Base-by-base conservation (phyloP, 2,329 filamentous ascomycete species). In the Sclerotinia trifoliorum region DNA sequence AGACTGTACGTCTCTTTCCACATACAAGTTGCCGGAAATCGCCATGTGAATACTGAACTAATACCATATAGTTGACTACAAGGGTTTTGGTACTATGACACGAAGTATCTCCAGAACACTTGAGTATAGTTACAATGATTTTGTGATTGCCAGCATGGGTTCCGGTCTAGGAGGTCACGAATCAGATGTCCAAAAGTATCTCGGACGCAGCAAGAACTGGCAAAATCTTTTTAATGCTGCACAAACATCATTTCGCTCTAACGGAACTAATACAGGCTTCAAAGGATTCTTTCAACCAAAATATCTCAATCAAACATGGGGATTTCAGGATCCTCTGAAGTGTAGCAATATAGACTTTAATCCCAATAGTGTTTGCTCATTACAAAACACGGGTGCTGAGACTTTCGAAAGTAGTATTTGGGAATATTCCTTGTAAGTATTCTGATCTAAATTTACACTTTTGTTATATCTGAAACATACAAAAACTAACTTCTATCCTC, bases 111-210 rank as follows among this genome's bases (percentile, higher is more conserved):
- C 88, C 1, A 83, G 90, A 5, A 93, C 90, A 0, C 83, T 93
- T 0, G 90, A 93, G 76, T 93, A 93, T 76, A 85, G 88, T 15
- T 93, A 93, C 78, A 87, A 93, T 71, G 90, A 93, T 79, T 93
- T 86, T 74, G 86, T 85, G 71, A 86, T 91, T 67, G 81, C 86
- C 0, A 81, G 86, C 56, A 84, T 92, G 68, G 88, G 88, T 0
- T 81, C 82, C 15, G 81, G 79, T 0, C 76, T 90, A 44, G 86
- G 85, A 49, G 86, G 85, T 1, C 82, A 84, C 17, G 79, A 81
- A 5, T 78, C 76, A 0, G 89, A 90, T 62, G 80, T 72, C 13
- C 68, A 69, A 35, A 75, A 75, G 39, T 75, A 75, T 62, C 69
- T 69, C 19, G 57, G 49, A 4, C 68, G 74, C 2, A 69, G 70